Base-by-base conservation (phyloP, 2,329 filamentous ascomycete genomes). In the Pseudophaeomoniella oleicola region DNA sequence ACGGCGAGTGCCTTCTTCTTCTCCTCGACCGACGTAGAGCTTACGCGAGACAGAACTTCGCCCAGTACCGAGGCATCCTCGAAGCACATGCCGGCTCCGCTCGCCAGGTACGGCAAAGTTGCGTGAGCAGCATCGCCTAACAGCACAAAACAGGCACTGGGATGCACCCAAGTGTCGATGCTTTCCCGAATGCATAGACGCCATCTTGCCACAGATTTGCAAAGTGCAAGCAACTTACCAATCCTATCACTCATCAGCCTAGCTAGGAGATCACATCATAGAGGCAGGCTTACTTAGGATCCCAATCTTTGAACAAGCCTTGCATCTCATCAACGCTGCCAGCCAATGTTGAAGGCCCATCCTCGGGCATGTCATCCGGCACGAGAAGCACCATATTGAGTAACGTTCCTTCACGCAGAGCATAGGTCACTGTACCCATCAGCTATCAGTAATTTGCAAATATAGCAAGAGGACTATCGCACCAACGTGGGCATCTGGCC, bases 21-120 rank as follows among this genome's bases (percentile, higher is more conserved):
- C 0, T 64, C 57, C 3, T 58, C 43, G 30, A 61, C 55, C 0
- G 45, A 46, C 33, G 59, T 64, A 1, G 51, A 53, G 19, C 58
- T 54, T 6, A 78, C 57, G 2, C 66, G 59, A 0, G 66, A 66
- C 0, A 82, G 55, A 1, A 81, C 46, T 1, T 65, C 59, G 0
- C 77, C 77, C 0, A 82, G 55, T 0, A 78, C 74, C 0, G 76
- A 75, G 0, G 76, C 78, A 37, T 83, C 78, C 48, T 83, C 78
- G 1, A 83, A 60, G 0, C 72, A 70, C 0, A 69, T 75, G 48
- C 80, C 80, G 11, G 78, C 78, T 0, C 78, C 77, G 52, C 75
- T 78, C 0, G 72, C 77, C 17, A 75, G 60, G 43, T 73, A 71
- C 3, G 72, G 73, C 2, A 78, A 56, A 72, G 77, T 77, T 0